These are phyloP conservation scores for Lipomyces yamanashiensis DNA, from an alignment of 805 yeast genomes.

Conservation along the genomic window DNA sequence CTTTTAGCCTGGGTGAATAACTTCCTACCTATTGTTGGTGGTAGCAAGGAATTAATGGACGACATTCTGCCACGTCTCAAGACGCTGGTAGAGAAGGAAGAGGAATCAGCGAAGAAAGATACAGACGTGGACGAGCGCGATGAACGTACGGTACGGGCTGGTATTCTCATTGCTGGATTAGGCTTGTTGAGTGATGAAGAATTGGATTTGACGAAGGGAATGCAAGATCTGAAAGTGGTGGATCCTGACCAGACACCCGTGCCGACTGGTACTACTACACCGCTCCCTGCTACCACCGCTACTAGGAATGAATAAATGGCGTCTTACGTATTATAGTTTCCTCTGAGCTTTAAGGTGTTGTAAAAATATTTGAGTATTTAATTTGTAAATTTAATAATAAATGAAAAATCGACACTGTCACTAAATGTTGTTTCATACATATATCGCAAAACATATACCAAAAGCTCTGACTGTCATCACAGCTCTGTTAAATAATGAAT, in stretches of 20 bases:
- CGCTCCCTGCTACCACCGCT: not conserved
- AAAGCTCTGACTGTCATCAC: too few species aligned
- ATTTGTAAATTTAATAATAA: too few species aligned
- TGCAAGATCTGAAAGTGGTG: not conserved
- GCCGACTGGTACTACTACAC: conserved; percentile 8
- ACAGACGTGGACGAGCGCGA: conserved; percentile 26
- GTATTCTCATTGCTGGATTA: conserved; percentile 17
- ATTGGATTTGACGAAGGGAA: not conserved
- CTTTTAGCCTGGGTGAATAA: conserved; percentile 34
- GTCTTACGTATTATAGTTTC: too few species aligned
- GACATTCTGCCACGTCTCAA: conserved; percentile 12
- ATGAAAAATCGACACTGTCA: not conserved
- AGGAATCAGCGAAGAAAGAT: conserved; percentile 5
- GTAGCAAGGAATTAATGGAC: conserved; percentile 15
- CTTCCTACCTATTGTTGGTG: conserved; percentile 26
- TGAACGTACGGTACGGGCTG: conserved; percentile 31
- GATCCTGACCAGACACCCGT: conserved; percentile 9
- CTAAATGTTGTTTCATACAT: not conserved
- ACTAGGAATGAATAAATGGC: not conserved
- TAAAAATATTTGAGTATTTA: too few species aligned
- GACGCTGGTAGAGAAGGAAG: conserved; percentile 12
- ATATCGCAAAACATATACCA: too few species aligned
- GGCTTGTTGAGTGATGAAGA: not conserved
- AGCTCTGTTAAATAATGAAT: too few species aligned
- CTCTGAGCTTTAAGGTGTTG: too few species aligned